Evolutionary conservation across 2,329 filamentous ascomycete species (phyloP).

Genomic region (Phaeosphaeriaceae sp.): DNA sequence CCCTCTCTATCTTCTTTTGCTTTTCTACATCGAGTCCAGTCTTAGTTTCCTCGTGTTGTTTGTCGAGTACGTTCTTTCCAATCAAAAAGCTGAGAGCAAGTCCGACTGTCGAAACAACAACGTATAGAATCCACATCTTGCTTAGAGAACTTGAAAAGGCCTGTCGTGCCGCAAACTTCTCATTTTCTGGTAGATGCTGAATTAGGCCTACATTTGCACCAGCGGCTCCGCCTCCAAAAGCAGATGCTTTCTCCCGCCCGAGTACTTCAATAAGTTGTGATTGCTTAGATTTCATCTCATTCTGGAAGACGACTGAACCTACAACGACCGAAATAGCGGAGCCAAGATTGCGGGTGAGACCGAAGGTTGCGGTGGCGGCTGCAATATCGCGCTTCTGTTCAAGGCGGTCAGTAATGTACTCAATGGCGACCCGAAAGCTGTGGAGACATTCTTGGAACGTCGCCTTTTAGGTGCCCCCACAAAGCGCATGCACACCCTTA

Average conservation of each 20-base stretch:
- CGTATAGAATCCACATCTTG: constrained; percentile 60
- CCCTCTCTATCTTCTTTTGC: constrained; percentile 46
- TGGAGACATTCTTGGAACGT: not conserved
- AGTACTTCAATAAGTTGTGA: constrained; percentile 58
- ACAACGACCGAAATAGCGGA: constrained; percentile 73
- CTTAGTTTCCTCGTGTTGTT: constrained; percentile 57
- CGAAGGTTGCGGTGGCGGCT: constrained; percentile 70
- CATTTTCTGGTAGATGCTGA: constrained; percentile 55
- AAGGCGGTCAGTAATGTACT: constrained; percentile 17
- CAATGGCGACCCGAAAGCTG: not conserved
- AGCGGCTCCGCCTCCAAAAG: constrained; percentile 65
- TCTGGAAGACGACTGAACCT: constrained; percentile 81
- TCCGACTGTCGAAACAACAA: constrained; percentile 49
- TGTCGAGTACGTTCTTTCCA: constrained; percentile 50
- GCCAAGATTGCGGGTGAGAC: constrained; percentile 71
- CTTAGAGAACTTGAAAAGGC: constrained; percentile 54
- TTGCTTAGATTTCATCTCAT: constrained; percentile 68
- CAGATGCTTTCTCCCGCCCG: constrained; percentile 56
- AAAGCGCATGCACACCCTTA: not conserved
- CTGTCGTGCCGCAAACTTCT: constrained; percentile 51
- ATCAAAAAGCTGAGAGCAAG: constrained; percentile 51
- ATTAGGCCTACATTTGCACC: constrained; percentile 67
- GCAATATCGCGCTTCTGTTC: constrained; percentile 64
- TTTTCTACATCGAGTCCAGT: constrained; percentile 54
- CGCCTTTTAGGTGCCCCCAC: too few relatives aligned